A percentile compares a stretch with the other conserved stretches of the same genome.
These are phyloP conservation scores for Paramicrosporidium saccamoebae DNA, from an alignment of 371 early-diverging fungal genomes.

Conservation along the genomic window DNA sequence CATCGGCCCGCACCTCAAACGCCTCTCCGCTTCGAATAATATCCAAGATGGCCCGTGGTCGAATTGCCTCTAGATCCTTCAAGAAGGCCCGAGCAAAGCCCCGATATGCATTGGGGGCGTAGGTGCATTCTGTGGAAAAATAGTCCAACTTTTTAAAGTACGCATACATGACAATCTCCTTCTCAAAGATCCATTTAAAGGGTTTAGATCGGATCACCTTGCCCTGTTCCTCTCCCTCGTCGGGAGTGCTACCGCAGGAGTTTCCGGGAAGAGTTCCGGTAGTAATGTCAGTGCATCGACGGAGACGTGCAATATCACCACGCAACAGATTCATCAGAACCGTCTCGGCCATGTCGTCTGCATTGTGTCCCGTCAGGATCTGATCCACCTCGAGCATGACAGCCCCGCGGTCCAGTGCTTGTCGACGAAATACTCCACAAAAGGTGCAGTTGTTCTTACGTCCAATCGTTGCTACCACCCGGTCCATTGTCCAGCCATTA, in stretches of 20 bases:
- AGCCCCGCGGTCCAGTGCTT: conserved; percentile 91
- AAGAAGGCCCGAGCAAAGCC: conserved; percentile 85
- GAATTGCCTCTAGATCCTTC: conserved; percentile 79
- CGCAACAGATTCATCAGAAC: conserved; percentile 94
- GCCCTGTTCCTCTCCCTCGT: no score
- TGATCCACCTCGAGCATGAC: conserved; percentile 60
- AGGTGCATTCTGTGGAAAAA: conserved; percentile 96
- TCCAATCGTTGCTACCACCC: conserved; percentile 76
- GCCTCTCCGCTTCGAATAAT: conserved; percentile 82
- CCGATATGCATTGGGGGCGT: conserved; percentile 94
- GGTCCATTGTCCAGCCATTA: conserved; percentile 89
- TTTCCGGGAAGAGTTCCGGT: no score
- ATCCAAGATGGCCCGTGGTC: conserved; percentile 72
- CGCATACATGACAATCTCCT: conserved; percentile 99
- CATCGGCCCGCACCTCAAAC: conserved; percentile 24
- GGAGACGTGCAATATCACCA: conserved; percentile 80
- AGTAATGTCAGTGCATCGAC: conserved; percentile 71
- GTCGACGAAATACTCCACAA: conserved; percentile 95
- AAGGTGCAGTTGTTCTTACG: conserved; percentile 95
- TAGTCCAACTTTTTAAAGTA: conserved; percentile 92
- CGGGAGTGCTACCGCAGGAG: no score
- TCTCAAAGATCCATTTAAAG: conserved; percentile 96
- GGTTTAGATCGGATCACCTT: conserved; percentile 74
- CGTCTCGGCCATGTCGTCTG: conserved; percentile 99
- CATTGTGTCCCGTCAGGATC: conserved; percentile 98